A percentile compares a stretch with the other conserved stretches of the same genome.
phyloP scores from a whole-genome alignment of 371 early-diverging fungal genomes.

The Mucor indicus region DNA sequence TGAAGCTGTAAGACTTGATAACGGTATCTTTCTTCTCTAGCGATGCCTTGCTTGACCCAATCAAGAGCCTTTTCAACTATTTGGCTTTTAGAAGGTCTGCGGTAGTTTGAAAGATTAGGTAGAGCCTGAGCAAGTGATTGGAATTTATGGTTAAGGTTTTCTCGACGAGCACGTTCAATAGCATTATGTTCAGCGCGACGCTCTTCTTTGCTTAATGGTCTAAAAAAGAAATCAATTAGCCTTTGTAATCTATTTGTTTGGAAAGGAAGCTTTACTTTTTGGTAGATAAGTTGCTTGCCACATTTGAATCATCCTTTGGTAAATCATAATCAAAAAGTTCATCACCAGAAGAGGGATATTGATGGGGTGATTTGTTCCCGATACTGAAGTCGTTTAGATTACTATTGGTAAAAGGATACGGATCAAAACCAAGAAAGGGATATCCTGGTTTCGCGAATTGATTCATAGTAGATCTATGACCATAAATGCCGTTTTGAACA shows the following conservation, averaged over 20 bases:
- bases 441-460: slow-evolving; percentile 15
- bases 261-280: slow-evolving; percentile 3
- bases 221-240: not conserved
- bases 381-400: not conserved
- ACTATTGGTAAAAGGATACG: slow-evolving; percentile 11
- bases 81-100: slow-evolving; percentile 63
- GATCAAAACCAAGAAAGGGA: slow-evolving; percentile 1
- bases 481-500: slow-evolving; percentile 10
- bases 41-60: slow-evolving; percentile 38
- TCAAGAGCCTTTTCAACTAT: slow-evolving; percentile 67
- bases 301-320: not conserved
- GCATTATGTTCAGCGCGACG: slow-evolving; percentile 72
- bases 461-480: slow-evolving; percentile 11
- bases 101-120: slow-evolving; percentile 57
- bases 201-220: slow-evolving; percentile 38
- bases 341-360: not conserved
- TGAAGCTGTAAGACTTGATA: slow-evolving; percentile 27
- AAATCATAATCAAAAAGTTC: slow-evolving; percentile 3
- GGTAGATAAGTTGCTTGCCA: not conserved
- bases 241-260: not conserved
- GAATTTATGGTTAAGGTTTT: slow-evolving; percentile 64
- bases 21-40: slow-evolving; percentile 28
- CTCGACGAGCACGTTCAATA: slow-evolving; percentile 71
- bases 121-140: slow-evolving; percentile 62
- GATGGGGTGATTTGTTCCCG: not conserved